Percentiles rank a stretch among this genome's conserved stretches.
phyloP scores from a whole-genome alignment of 805 yeast genomes.

The Candida railenensis region DNA sequence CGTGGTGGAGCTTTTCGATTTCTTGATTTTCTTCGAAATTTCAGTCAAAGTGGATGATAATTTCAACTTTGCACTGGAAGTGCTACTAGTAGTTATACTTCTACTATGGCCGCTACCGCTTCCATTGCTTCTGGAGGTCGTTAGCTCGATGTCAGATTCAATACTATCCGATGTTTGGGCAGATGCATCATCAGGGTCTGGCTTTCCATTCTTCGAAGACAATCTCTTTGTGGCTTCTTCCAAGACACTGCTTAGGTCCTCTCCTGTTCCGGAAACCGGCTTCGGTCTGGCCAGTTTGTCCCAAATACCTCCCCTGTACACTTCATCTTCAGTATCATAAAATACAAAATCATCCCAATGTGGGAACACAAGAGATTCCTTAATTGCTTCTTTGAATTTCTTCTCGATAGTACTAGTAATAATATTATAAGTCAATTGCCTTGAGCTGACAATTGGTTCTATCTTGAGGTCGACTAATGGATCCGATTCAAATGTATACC shows the following conservation, averaged over 20 bases:
- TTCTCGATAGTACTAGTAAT: constrained; percentile 79
- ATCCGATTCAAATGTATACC: constrained; percentile 84
- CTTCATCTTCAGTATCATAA: constrained; percentile 60
- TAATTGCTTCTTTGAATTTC: constrained; percentile 74
- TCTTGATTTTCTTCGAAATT: constrained; percentile 24
- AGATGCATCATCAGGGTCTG: background rate
- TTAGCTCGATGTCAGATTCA: background rate
- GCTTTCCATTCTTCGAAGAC: background rate
- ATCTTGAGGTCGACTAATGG: constrained; percentile 74
- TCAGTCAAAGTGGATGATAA: constrained; percentile 23
- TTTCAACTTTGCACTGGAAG: constrained; percentile 14
- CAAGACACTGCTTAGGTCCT: background rate
- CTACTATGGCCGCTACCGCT: background rate
- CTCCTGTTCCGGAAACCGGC: background rate
- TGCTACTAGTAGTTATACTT: background rate
- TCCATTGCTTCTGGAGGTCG: background rate
- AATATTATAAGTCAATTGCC: constrained; percentile 74
- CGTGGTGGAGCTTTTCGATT: constrained; percentile 21
- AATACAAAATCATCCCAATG: constrained; percentile 85
- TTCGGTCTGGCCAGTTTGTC: constrained; percentile 38
- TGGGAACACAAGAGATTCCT: constrained; percentile 80
- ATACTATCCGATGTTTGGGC: background rate
- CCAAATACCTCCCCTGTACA: constrained; percentile 95
- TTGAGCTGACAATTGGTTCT: constrained; percentile 88
- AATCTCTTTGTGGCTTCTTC: background rate